Evolutionary conservation across 768 basidiomycete genomes (phyloP), one percentile per base, ranked within the genome.

Genomic region (Russula vinacea): DNA sequence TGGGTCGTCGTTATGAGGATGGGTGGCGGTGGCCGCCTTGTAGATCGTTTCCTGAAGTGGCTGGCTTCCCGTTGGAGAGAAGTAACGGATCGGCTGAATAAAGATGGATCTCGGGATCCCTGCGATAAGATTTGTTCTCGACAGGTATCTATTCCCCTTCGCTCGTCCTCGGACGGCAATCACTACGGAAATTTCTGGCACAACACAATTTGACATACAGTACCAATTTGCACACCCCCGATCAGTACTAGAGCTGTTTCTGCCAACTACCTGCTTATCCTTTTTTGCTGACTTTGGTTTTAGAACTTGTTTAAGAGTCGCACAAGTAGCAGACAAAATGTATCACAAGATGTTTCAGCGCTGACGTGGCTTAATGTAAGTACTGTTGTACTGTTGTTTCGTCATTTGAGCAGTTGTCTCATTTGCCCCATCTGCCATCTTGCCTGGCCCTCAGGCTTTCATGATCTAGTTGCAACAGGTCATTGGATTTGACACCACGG

Each of bases 31-130:
- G 42, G n/a, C 33, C 33, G 33, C 35, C 9, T 47, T 22, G 45
- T 22, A 47, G 45, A 47, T 47, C 45, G 45, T 47, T 47, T 47
- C 45, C 45, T 47, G 45, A 22, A 47, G n/a, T 47, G n/a, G 45
- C 6, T 2, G 45, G 11, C 44, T 19, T 5, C 22, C 3, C 35
- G 35, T 7, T 35, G n/a, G 39, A 47, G 22, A 47, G 4, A 13
- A n/a, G 45, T 2, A 2, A 47, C n/a, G 45, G 9, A 47, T 47
- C n/a, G 45, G 11, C 10, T 22, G 45, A 13, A 47, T 47, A 22
- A 22, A 47, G 45, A 47, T 22, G 45, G 45, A 47, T 47, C 45
- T 47, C 45, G 45, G 6, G 45, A 47, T 47, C 5, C 3, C 2
- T 5, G 22, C 22, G 45, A 47, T 47, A 47, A 47, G 45, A 47